phyloP scores from a whole-genome alignment of 2,329 filamentous ascomycete genomes.

The Nigrograna mackinnonii region DNA sequence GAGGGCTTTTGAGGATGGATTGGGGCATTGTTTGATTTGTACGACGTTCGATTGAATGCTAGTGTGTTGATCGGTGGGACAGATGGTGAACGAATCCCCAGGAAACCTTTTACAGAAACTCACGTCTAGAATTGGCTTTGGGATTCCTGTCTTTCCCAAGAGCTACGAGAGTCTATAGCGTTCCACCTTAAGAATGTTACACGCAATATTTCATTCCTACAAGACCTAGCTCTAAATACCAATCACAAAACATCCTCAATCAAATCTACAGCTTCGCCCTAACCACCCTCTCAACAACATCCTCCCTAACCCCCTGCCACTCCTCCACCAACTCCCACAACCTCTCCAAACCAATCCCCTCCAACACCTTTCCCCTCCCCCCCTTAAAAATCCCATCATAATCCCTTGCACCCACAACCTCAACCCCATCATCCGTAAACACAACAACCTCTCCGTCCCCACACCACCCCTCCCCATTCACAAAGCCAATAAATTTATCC shows the following conservation, averaged over 20 bases:
- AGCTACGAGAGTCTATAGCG: no score
- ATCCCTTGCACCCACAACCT: slow-evolving; percentile 13
- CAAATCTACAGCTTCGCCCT: not conserved
- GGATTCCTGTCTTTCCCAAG: not conserved
- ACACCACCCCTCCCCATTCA: slow-evolving; percentile 26
- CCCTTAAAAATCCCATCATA: slow-evolving; percentile 26
- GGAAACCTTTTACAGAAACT: no score
- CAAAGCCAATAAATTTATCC: slow-evolving; percentile 26
- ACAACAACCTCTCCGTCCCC: slow-evolving; percentile 22
- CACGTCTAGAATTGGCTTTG: no score
- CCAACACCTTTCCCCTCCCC: slow-evolving; percentile 23
- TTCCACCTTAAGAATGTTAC: no score
- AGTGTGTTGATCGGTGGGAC: no score
- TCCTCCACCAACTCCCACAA: slow-evolving; percentile 26
- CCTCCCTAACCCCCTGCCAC: slow-evolving; percentile 31
- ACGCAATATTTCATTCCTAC: no score
- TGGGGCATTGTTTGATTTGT: no score
- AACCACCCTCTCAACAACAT: slow-evolving; percentile 3
- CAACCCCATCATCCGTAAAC: slow-evolving; percentile 13
- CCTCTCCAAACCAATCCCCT: slow-evolving; percentile 21
- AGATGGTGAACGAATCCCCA: no score
- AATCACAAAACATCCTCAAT: not conserved
- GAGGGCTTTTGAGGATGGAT: no score
- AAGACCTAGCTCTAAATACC: no score
- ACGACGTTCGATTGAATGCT: no score